A percentile compares a stretch with the other conserved stretches of the same genome.
phyloP scores from a whole-genome alignment of 2,329 filamentous ascomycete genomes.

The Cytospora mali region DNA sequence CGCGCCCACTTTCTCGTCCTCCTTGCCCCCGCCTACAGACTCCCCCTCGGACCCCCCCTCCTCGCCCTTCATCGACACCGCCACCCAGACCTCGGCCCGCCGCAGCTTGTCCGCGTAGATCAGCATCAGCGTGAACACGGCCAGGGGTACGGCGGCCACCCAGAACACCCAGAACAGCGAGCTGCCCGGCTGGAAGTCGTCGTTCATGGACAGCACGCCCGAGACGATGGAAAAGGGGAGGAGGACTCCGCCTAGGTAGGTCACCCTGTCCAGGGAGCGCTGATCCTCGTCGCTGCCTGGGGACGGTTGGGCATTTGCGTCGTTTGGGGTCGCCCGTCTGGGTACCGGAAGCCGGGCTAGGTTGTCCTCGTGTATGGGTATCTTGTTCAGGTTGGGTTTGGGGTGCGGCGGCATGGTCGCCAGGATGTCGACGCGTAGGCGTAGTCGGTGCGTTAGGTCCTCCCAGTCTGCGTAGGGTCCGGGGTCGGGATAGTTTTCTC shows the following conservation, averaged over 20 bases:
- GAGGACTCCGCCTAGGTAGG: conserved; percentile 53
- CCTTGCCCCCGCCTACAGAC: not conserved
- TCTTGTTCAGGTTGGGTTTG: not conserved
- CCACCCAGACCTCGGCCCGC: conserved; percentile 50
- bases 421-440: conserved; percentile 34
- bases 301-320: not conserved
- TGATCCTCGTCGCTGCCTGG: conserved; percentile 38
- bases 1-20: too few relatives aligned
- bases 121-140: conserved; percentile 43
- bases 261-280: conserved; percentile 49
- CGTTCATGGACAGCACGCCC: conserved; percentile 51
- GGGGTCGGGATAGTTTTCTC: not conserved
- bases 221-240: conserved; percentile 53
- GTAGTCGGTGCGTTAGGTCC: conserved; percentile 37
- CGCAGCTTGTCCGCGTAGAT: conserved; percentile 54
- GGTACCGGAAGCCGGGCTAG: conserved; percentile 17
- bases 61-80: conserved; percentile 37
- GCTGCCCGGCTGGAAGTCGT: conserved; percentile 46
- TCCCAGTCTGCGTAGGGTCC: conserved; percentile 35
- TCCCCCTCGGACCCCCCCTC: not conserved
- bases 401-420: conserved; percentile 23
- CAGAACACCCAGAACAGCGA: conserved; percentile 53
- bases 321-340: conserved; percentile 11
- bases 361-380: not conserved
- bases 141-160: conserved; percentile 45